Conservation (phyloP, 2,329 filamentous ascomycete species). For the Hansfordia pulvinata region DNA sequence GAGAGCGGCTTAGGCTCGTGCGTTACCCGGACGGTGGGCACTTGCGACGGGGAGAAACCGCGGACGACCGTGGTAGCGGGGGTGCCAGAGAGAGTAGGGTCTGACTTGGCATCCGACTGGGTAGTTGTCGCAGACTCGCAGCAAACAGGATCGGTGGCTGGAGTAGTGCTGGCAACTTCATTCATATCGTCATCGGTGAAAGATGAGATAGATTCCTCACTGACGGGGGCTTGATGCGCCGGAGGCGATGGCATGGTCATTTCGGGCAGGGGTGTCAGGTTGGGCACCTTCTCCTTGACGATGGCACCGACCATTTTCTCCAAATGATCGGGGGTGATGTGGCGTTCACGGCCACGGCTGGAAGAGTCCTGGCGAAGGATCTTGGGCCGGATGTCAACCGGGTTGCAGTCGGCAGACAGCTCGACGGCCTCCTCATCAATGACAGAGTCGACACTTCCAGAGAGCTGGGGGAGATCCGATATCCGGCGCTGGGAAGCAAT, state of each 20-base stretch:
- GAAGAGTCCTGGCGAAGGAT: constrained; percentile 60
- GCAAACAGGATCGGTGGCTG: constrained; percentile 13
- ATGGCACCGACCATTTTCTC: constrained; percentile 92
- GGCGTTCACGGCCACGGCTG: constrained; percentile 64
- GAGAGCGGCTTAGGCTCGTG: constrained; percentile 33
- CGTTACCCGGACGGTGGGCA: constrained; percentile 25
- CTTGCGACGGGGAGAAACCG: constrained; percentile 69
- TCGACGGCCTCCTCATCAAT: constrained; percentile 55
- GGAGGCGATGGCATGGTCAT: constrained; percentile 17
- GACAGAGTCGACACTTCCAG: constrained; percentile 63
- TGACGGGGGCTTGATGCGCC: constrained; percentile 28
- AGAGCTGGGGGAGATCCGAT: constrained; percentile 55
- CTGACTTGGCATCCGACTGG: constrained; percentile 17
- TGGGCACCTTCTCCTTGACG: constrained; percentile 69
- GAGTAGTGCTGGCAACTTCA: constrained; percentile 20
- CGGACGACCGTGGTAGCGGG: constrained; percentile 54
- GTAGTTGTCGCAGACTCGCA: constrained; percentile 39
- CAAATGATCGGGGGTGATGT: constrained; percentile 84
- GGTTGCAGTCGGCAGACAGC: constrained; percentile 36
- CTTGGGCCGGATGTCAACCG: constrained; percentile 51
- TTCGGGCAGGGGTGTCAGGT: constrained; percentile 39
- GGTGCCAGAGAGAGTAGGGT: constrained; percentile 32
- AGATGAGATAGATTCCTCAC: constrained; percentile 22
- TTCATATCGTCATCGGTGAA: constrained; percentile 44
- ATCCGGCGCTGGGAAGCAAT: constrained; percentile 29